Evolutionary conservation across 2,329 filamentous ascomycete species (phyloP).

Genomic region (Microcera coccophila): DNA sequence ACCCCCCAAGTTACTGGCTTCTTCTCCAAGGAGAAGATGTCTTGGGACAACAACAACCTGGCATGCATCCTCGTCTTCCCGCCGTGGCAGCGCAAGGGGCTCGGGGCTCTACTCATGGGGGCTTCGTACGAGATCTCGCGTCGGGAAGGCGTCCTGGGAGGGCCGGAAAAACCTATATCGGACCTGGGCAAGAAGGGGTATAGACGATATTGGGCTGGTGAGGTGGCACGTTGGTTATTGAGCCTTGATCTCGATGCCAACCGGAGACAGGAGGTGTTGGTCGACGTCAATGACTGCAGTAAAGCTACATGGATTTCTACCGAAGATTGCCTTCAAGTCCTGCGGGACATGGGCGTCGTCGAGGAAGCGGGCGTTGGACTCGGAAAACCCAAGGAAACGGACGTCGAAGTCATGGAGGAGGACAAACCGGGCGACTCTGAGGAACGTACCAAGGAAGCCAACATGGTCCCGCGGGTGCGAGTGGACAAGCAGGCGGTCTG

Average conservation of each 20-base stretch:
- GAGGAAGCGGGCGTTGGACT: conserved; percentile 52
- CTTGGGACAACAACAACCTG: conserved; percentile 97
- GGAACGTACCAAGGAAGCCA: conserved; percentile 27
- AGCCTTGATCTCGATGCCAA: conserved; percentile 36
- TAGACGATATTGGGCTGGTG: conserved; percentile 77
- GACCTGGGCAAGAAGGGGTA: conserved; percentile 82
- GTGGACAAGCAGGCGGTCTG: conserved; percentile 56
- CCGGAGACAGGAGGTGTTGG: conserved; percentile 42
- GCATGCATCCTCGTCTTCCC: conserved; percentile 96
- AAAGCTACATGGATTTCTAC: conserved; percentile 75
- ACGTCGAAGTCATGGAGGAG: conserved; percentile 11
- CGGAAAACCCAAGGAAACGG: conserved; percentile 31
- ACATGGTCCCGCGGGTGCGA: conserved; percentile 44
- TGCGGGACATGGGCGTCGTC: conserved; percentile 76
- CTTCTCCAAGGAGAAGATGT: conserved; percentile 98
- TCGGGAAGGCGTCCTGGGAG: conserved; percentile 77
- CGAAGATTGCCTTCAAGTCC: conserved; percentile 75
- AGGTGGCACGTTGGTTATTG: conserved; percentile 69
- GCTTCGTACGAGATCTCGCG: conserved; percentile 88
- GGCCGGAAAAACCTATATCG: conserved; percentile 89
- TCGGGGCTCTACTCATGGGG: conserved; percentile 86
- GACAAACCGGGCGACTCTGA: conserved; percentile 21
- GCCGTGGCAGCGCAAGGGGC: conserved; percentile 86
- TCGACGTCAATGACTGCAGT: conserved; percentile 68
- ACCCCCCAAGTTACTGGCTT: conserved; percentile 70